Conservation (phyloP, 129 eudicot species). For the sunflower (Helianthus annuus) region DNA sequence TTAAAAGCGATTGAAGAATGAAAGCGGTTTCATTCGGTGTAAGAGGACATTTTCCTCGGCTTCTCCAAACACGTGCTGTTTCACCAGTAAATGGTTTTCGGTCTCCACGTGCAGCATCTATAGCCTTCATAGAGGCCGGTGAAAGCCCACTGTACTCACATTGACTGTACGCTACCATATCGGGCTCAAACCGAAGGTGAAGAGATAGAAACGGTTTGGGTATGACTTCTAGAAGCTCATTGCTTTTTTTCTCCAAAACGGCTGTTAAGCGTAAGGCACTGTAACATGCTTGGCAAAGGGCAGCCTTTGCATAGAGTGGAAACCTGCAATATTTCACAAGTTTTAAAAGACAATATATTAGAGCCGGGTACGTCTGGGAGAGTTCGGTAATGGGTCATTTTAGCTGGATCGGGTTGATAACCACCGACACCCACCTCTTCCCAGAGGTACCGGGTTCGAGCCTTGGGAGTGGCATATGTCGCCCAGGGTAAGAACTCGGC, state of each 20-base stretch:
- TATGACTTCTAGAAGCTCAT: conserved; percentile 77
- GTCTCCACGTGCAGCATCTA: conserved; percentile 79
- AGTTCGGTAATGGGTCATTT: too few relatives aligned
- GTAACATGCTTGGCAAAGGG: conserved; percentile 96
- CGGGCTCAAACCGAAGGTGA: conserved; percentile 98
- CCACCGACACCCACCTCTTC: too few relatives aligned
- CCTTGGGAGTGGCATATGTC: too few relatives aligned
- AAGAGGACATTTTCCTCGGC: conserved; percentile 95
- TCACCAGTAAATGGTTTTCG: conserved; percentile 93
- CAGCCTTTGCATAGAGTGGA: conserved; percentile 88
- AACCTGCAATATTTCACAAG: conserved; percentile 51
- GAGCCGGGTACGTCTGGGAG: too few relatives aligned
- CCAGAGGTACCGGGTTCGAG: too few relatives aligned
- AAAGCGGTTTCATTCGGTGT: conserved; percentile 88
- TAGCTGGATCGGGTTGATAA: too few relatives aligned
- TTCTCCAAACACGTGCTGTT: conserved; percentile 81
- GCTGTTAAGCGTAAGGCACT: conserved; percentile 72
- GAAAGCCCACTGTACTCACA: conserved; percentile 75
- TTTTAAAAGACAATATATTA: background rate
- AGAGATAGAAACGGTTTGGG: conserved; percentile 96
- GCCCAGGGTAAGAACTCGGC: too few relatives aligned
- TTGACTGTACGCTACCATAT: conserved; percentile 99
- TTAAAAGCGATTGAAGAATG: conserved; percentile 72
- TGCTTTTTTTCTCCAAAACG: conserved; percentile 65
- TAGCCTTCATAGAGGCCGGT: conserved; percentile 60